Conservation (phyloP, 306 rosid species). For the Vigna hirtella region DNA sequence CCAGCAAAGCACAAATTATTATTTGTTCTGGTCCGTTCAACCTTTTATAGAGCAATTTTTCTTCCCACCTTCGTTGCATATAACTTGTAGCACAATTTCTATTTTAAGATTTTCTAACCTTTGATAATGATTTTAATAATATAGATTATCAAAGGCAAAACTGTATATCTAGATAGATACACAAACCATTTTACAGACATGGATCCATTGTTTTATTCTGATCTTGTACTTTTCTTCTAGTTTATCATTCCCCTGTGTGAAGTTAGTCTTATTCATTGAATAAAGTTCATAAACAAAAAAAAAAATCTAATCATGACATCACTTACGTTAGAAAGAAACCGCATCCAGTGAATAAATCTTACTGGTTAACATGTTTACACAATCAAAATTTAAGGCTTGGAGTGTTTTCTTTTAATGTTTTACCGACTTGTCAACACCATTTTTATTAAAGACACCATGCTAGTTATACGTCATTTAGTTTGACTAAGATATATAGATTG, state of each 20-base stretch:
- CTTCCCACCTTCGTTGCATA: not conserved
- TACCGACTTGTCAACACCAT: constrained; percentile 24
- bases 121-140: not conserved
- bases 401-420: not conserved
- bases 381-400: constrained; percentile 20
- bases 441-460: not conserved
- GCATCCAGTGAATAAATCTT: not conserved
- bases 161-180: not conserved
- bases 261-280: constrained; percentile 7
- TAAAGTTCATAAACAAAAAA: not conserved
- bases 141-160: not conserved
- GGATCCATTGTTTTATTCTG: not conserved
- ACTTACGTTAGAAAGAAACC: not conserved
- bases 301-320: not conserved
- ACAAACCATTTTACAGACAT: not conserved
- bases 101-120: not conserved
- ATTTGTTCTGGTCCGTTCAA: constrained; percentile 9
- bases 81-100: not conserved
- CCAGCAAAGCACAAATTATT: constrained; percentile 18
- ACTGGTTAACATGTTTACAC: constrained; percentile 7
- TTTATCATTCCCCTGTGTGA: not conserved
- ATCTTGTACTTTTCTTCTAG: not conserved
- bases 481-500: constrained; percentile 29
- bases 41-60: not conserved
- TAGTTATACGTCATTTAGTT: constrained; percentile 17